A percentile compares a stretch with the other conserved stretches of the same genome.
phyloP scores from a whole-genome alignment of 2,329 filamentous ascomycete genomes.

The Clonostachys rhizophaga region DNA sequence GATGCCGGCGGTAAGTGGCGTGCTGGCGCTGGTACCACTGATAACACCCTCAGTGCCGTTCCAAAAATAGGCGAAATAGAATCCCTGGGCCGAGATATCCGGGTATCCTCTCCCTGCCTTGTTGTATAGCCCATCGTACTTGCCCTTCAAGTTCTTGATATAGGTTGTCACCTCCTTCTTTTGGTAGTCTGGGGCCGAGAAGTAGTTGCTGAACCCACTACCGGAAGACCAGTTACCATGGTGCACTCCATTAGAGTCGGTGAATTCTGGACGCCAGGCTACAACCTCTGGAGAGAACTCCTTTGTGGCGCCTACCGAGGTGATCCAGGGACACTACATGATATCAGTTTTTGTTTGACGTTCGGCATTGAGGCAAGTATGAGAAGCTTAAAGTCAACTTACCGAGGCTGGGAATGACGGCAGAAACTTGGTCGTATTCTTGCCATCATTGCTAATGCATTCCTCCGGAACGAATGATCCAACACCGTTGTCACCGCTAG shows the following conservation, averaged over 20 bases:
- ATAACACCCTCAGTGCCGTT: neutral
- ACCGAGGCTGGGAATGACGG: conserved; percentile 45
- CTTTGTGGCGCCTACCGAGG: conserved; percentile 32
- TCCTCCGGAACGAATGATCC: conserved; percentile 1
- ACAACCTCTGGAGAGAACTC: neutral
- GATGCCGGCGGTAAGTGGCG: conserved; percentile 33
- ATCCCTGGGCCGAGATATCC: conserved; percentile 26
- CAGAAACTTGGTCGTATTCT: conserved; percentile 45
- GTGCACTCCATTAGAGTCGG: conserved; percentile 12
- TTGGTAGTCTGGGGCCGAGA: conserved; percentile 34
- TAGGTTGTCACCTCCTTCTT: conserved; percentile 26
- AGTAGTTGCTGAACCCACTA: conserved; percentile 43
- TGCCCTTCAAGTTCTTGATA: conserved; percentile 28
- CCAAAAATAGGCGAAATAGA: neutral
- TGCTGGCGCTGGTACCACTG: conserved; percentile 22
- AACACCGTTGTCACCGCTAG: conserved; percentile 18
- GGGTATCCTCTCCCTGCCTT: conserved; percentile 36
- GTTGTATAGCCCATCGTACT: conserved; percentile 39
- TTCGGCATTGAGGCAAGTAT: neutral
- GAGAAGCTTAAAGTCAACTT: conserved; percentile 3
- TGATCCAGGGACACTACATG: conserved; percentile 23
- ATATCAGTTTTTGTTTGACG: neutral
- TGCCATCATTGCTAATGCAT: conserved; percentile 52
- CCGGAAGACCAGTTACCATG: conserved; percentile 15
- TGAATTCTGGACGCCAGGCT: conserved; percentile 1